Percentiles rank a stretch among this genome's conserved stretches.
These are phyloP conservation scores for Adansonia gregorii DNA, from an alignment of 441 rosid genomes.

Conservation along the genomic window DNA sequence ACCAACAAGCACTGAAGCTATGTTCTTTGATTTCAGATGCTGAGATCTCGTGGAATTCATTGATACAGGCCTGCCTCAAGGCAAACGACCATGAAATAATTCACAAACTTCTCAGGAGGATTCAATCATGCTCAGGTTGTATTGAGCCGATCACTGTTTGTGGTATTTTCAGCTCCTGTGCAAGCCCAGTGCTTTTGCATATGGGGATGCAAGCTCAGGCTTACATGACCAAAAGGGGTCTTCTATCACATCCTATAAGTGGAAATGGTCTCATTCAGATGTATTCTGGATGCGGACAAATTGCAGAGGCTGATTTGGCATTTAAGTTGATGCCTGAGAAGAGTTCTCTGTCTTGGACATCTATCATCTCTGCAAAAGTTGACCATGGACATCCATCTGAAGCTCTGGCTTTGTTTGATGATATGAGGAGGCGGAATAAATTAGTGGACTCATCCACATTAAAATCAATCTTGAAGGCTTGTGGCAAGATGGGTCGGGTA, in stretches of 20 bases:
- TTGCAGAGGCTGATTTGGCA: slow-evolving; percentile 29
- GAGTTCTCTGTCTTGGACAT: slow-evolving; percentile 37
- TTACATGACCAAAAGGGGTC: slow-evolving; percentile 38
- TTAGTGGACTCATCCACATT: slow-evolving; percentile 27
- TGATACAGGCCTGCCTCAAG: slow-evolving; percentile 36
- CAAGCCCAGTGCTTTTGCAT: slow-evolving; percentile 29
- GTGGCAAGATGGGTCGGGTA: slow-evolving; percentile 30
- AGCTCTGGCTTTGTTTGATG: slow-evolving; percentile 32
- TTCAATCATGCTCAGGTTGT: slow-evolving; percentile 31
- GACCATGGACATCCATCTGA: slow-evolving; percentile 37
- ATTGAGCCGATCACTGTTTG: slow-evolving; percentile 30
- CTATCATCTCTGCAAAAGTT: slow-evolving; percentile 38
- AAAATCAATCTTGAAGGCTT: slow-evolving; percentile 37
- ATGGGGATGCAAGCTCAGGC: slow-evolving; percentile 39
- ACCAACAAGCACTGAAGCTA: slow-evolving; percentile 35
- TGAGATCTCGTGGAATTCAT: slow-evolving; percentile 32
- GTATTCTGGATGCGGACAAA: slow-evolving; percentile 34
- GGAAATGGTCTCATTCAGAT: slow-evolving; percentile 31
- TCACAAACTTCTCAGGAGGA: slow-evolving; percentile 33
- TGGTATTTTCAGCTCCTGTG: slow-evolving; percentile 33
- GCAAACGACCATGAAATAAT: slow-evolving; percentile 32
- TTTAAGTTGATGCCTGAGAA: slow-evolving; percentile 29
- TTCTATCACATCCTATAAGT: slow-evolving; percentile 31
- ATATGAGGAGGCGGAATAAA: slow-evolving; percentile 32
- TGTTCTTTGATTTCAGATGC: slow-evolving; percentile 32